phyloP scores from a whole-genome alignment of 768 basidiomycete species.

The Lactarius hatsudake region DNA sequence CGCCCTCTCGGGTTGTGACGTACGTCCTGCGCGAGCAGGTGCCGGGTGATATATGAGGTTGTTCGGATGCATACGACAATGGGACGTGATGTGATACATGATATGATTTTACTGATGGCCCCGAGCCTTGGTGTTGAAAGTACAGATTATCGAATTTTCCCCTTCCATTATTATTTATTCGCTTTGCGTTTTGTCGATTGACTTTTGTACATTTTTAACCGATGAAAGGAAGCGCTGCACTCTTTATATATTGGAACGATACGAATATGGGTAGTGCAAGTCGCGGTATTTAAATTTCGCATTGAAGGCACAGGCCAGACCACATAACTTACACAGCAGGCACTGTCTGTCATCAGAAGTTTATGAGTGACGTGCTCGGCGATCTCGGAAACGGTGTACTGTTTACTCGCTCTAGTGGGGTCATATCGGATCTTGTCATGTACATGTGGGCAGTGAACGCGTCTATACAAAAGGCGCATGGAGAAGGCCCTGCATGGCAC shows the following conservation, averaged over 20 bases:
- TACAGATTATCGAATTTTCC: background rate
- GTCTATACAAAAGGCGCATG: background rate
- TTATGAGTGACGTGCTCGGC: too few relatives aligned
- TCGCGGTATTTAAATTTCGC: too few relatives aligned
- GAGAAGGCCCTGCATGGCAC: background rate
- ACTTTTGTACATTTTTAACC: background rate
- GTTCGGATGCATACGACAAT: background rate
- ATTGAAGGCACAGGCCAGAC: too few relatives aligned
- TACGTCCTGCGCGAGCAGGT: background rate
- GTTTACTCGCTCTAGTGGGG: background rate
- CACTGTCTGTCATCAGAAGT: too few relatives aligned
- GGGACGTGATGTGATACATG: background rate
- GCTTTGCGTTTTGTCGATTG: background rate
- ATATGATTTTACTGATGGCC: background rate
- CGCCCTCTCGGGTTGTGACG: background rate
- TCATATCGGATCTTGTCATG: background rate
- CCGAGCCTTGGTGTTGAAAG: background rate
- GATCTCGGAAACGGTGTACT: too few relatives aligned
- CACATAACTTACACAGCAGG: too few relatives aligned
- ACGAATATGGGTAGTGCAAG: background rate
- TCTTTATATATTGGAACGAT: background rate
- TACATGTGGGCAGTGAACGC: background rate
- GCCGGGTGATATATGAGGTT: background rate
- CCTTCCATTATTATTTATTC: background rate
- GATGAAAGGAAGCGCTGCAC: background rate